Conservation (phyloP, 2,329 filamentous ascomycete species). For the Xylariaceae sp. region DNA sequence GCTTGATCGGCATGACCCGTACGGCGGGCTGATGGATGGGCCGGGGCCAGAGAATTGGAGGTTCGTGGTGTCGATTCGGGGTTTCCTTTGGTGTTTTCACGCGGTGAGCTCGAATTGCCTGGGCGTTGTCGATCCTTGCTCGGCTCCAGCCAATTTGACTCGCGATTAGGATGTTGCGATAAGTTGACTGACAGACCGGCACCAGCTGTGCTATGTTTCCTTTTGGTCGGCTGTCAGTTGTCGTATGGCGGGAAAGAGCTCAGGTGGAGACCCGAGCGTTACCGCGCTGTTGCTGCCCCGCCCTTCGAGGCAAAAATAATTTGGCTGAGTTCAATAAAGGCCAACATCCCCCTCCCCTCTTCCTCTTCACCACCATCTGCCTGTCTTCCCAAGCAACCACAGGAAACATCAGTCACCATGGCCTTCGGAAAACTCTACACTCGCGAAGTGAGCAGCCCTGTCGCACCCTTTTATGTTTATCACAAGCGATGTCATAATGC, state of each 20-base stretch:
- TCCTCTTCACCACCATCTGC: conserved; percentile 6
- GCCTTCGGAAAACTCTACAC: conserved; percentile 99
- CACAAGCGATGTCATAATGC: conserved; percentile 10
- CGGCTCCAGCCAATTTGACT: conserved; percentile 7
- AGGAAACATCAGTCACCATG: conserved; percentile 33
- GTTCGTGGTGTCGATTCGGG: conserved; percentile 6
- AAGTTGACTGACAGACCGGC: background rate
- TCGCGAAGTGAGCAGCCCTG: conserved; percentile 57
- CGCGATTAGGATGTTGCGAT: conserved; percentile 26
- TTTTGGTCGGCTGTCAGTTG: too few relatives aligned
- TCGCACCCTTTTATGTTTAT: conserved; percentile 15
- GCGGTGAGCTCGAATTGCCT: background rate
- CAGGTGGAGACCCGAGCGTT: conserved; percentile 2
- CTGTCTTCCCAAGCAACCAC: conserved; percentile 16
- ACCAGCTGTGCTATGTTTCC: background rate
- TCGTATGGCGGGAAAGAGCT: conserved; percentile 22
- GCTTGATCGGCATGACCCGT: conserved; percentile 23
- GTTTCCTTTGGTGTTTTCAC: conserved; percentile 8
- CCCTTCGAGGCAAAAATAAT: background rate
- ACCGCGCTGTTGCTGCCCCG: background rate
- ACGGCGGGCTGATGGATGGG: conserved; percentile 1
- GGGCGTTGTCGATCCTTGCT: background rate
- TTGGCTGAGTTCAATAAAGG: background rate
- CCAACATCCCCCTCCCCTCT: conserved; percentile 14
- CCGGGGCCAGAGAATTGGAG: background rate